phyloP scores from a whole-genome alignment of 2,329 filamentous ascomycete species.

The Acarospora socialis region DNA sequence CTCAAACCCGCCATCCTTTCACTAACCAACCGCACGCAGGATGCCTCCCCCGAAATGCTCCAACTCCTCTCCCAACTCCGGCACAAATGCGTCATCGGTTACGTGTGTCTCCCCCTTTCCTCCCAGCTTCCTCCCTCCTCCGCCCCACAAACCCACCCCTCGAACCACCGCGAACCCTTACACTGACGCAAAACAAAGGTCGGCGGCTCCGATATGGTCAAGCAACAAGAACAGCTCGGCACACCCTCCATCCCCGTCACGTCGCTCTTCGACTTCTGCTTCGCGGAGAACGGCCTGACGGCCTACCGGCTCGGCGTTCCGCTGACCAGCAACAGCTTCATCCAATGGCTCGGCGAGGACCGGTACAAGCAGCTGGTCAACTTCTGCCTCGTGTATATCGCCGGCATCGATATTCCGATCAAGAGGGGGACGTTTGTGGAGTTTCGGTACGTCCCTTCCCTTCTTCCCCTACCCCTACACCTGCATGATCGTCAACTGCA shows the following conservation, averaged over 20 bases:
- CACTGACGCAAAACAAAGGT: slow-evolving; percentile 30
- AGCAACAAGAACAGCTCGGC: slow-evolving; percentile 94
- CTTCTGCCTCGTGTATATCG: slow-evolving; percentile 46
- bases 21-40: slow-evolving; percentile 28
- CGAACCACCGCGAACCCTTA: not conserved
- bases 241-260: slow-evolving; percentile 54
- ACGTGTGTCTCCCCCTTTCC: slow-evolving; percentile 29
- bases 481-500: no score
- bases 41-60: slow-evolving; percentile 68
- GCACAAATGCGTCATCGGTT: slow-evolving; percentile 78
- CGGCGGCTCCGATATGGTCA: slow-evolving; percentile 77
- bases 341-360: slow-evolving; percentile 77
- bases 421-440: slow-evolving; percentile 55
- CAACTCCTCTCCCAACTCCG: slow-evolving; percentile 64
- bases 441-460: slow-evolving; percentile 20
- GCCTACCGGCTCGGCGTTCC: slow-evolving; percentile 70
- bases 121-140: not conserved
- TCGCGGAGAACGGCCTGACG: slow-evolving; percentile 90
- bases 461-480: no score
- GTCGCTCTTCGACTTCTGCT: slow-evolving; percentile 91
- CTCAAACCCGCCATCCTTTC: not conserved
- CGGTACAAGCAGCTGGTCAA: slow-evolving; percentile 49
- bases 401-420: slow-evolving; percentile 45
- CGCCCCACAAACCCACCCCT: slow-evolving; percentile 2
- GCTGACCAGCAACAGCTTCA: slow-evolving; percentile 72